Evolutionary conservation across 768 basidiomycete species (phyloP).

Genomic region (Inosperma sp.): DNA sequence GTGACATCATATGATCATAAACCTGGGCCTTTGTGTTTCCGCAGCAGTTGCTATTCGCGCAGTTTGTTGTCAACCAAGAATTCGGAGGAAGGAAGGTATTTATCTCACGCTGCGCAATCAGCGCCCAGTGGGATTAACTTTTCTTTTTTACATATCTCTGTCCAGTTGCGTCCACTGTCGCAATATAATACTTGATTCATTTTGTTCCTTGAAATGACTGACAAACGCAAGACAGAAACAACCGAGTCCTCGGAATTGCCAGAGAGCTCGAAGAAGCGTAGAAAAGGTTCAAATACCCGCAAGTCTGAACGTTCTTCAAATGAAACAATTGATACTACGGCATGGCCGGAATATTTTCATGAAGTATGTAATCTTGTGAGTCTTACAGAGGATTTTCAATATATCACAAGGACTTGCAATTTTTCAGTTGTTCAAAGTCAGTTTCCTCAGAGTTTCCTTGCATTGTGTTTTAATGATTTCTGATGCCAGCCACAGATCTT

Average conservation of each 20-base stretch:
- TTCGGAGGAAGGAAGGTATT: no score
- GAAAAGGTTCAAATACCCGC: neutral
- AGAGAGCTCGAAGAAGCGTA: slow-evolving; percentile 2
- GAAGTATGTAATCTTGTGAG: slow-evolving; percentile 34
- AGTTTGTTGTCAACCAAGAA: no score
- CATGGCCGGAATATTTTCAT: slow-evolving; percentile 66
- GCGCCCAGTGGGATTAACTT: no score
- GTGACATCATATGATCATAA: slow-evolving; percentile 3
- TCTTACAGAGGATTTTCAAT: slow-evolving; percentile 1
- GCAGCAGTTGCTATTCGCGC: neutral
- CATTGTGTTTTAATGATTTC: neutral
- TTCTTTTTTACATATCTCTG: no score
- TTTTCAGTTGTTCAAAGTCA: slow-evolving; percentile 57
- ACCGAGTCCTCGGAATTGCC: neutral
- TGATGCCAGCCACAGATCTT: slow-evolving; percentile 15
- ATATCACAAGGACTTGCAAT: neutral
- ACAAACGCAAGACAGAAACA: slow-evolving; percentile 2
- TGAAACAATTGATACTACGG: slow-evolving; percentile 30
- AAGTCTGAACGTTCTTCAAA: neutral
- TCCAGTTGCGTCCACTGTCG: no score
- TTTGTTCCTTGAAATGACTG: neutral
- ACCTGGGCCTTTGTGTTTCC: neutral
- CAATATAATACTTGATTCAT: no score
- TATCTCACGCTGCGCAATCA: no score
- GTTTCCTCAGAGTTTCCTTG: neutral